Base-by-base conservation (phyloP, 768 basidiomycete genomes). In the Suillus subluteus region DNA sequence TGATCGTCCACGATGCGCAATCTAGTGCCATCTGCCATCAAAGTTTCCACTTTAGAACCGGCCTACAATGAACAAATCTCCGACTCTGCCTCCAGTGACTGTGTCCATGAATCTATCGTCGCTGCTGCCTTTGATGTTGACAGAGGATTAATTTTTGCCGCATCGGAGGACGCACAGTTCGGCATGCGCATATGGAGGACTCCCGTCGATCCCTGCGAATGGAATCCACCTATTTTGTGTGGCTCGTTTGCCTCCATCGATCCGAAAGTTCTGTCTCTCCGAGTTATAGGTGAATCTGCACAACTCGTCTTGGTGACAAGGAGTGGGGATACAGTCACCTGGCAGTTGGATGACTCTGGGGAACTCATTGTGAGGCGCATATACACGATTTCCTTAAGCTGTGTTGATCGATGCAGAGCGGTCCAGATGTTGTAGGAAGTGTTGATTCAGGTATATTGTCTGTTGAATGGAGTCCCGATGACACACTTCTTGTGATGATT, bases 401-500 rank as follows among this genome's bases (percentile, higher is more conserved):
- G 6, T 37, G 37, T 18, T 63, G 30, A 30, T 66, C 43, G 59
- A 50, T 62, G 59, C 66, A 74, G 75, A 68, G 74, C 64, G 69
- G 69, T 66, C 66, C 86, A 54, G 94, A 96, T 69, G 85, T 95
- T 16, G 90, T 96, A 64, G 97, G 97, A 18, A 89, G 90, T 0
- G 87, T 99, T 8, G 96, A 98, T 64, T 82, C 88, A 13, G 95
- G 94, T 0, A 90, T 99, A 61, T 77, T 87, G 38, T 89, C 91
- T 1, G 96, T 94, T 13, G 82, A 86, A 15, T 99, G 97, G 96
- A 90, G 90, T 68, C 95, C 97, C 5, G 98, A 99, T 75, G 94
- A 97, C 64, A 88, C 93, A 9, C 79, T 94, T n/a, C 81, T 99
- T 15, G 87, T 87, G 1, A 81, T 98, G 26, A 82, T 92, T 7